Evolutionary conservation across 164 flowering plant genomes (phyloP).

Genomic region (Cinnamomum chago): DNA sequence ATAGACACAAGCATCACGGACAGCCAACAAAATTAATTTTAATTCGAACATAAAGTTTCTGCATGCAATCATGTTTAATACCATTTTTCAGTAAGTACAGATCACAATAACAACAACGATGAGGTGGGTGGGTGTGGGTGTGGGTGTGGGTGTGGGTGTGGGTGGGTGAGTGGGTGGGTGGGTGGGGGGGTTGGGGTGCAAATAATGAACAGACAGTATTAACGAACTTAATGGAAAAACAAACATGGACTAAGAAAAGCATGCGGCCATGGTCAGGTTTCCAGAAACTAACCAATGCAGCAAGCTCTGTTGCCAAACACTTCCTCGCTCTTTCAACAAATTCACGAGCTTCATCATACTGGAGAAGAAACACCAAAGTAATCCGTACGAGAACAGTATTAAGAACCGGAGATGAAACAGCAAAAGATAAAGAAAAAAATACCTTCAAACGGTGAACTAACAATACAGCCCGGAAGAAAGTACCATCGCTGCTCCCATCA

Average conservation of each 20-base stretch:
- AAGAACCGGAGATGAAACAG: not conserved
- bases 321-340: constrained; percentile 97
- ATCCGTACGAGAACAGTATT: not conserved
- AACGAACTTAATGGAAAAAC: too few relatives aligned
- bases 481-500: constrained; percentile 94
- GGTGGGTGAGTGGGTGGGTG: too few relatives aligned
- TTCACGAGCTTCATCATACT: constrained; percentile 98
- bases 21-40: too few relatives aligned
- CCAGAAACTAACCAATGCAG: constrained; percentile 75
- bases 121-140: too few relatives aligned
- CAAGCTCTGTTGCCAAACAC: constrained; percentile 97
- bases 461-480: constrained; percentile 90
- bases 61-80: too few relatives aligned
- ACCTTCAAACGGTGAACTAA: constrained; percentile 90
- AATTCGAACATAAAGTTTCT: too few relatives aligned
- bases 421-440: not conserved
- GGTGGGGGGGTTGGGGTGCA: too few relatives aligned
- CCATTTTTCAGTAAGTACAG: not conserved
- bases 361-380: constrained; percentile 4
- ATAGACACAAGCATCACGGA: too few relatives aligned
- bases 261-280: too few relatives aligned
- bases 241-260: too few relatives aligned
- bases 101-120: not conserved
- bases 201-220: too few relatives aligned
- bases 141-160: too few relatives aligned